Evolutionary conservation across 495 filamentous ascomycete genomes (phyloP).

Genomic region (Platismatia glauca): DNA sequence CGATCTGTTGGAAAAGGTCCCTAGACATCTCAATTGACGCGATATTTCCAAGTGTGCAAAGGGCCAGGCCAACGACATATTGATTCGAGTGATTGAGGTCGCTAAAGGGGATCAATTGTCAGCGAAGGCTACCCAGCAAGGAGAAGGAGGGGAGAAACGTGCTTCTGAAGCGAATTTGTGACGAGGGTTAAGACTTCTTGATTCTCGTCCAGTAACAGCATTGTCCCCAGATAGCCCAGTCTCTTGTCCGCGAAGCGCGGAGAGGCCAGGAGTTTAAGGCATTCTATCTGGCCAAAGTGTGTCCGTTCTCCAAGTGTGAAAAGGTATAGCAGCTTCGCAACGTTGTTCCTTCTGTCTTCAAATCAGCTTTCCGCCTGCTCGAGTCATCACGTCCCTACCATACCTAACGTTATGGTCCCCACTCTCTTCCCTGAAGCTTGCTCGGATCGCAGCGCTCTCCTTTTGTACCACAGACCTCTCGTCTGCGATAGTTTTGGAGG

Average conservation of each 20-base stretch:
- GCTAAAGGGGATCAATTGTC: conserved; percentile 37
- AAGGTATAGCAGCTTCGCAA: conserved; percentile 93
- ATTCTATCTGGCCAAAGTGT: conserved; percentile 99
- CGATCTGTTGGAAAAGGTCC: conserved; percentile 92
- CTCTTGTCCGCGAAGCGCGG: conserved; percentile 97
- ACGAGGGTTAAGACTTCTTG: conserved; percentile 96
- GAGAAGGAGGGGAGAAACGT: conserved; percentile 23
- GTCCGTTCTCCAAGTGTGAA: conserved; percentile 98
- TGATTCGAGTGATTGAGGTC: conserved; percentile 96
- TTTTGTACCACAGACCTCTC: conserved; percentile 97
- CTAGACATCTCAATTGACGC: conserved; percentile 98
- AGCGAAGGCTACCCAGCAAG: neutral
- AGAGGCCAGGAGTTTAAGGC: conserved; percentile 91
- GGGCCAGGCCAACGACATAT: conserved; percentile 92
- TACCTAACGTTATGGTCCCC: conserved; percentile 82
- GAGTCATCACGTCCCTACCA: conserved; percentile 25
- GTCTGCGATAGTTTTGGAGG: conserved; percentile 96
- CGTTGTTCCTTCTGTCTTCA: conserved; percentile 80
- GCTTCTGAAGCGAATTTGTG: conserved; percentile 97
- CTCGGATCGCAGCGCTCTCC: conserved; percentile 92
- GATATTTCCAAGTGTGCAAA: conserved; percentile 94
- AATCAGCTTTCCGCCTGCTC: conserved; percentile 5
- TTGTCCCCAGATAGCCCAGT: conserved; percentile 90
- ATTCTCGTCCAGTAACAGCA: conserved; percentile 93
- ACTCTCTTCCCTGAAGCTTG: conserved; percentile 95